Percentiles rank a stretch among this genome's conserved stretches.
These are phyloP conservation scores for Podospora fimiseda DNA, from an alignment of 495 filamentous ascomycete species.

Conservation along the genomic window DNA sequence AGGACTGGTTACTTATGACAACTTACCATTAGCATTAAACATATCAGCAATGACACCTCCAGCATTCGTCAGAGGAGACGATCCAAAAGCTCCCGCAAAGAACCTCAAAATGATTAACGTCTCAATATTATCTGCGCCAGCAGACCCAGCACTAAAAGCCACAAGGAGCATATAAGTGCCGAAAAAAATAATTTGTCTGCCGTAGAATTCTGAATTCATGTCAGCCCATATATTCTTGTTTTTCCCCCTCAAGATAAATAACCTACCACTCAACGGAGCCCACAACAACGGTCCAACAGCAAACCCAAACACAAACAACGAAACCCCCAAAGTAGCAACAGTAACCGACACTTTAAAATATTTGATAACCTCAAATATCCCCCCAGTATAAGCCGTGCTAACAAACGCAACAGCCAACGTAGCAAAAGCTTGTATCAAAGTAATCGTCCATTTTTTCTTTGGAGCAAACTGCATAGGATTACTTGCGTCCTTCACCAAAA, in stretches of 20 bases:
- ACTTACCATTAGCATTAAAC: slow-evolving; percentile 50
- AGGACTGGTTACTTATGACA: background rate
- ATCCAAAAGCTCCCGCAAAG: slow-evolving; percentile 73
- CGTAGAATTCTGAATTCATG: slow-evolving; percentile 65
- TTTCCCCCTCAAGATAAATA: too few relatives aligned
- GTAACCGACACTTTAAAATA: slow-evolving; percentile 56
- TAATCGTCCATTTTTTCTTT: slow-evolving; percentile 65
- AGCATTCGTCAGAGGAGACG: slow-evolving; percentile 64
- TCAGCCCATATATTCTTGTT: too few relatives aligned
- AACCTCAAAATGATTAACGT: slow-evolving; percentile 69
- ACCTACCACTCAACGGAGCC: slow-evolving; percentile 47
- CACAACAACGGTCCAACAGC: slow-evolving; percentile 61
- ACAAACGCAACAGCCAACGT: slow-evolving; percentile 71
- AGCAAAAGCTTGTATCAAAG: slow-evolving; percentile 55
- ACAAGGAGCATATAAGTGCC: slow-evolving; percentile 57
- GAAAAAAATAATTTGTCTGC: slow-evolving; percentile 64
- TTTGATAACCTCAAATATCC: slow-evolving; percentile 52
- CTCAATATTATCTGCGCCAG: slow-evolving; percentile 55
- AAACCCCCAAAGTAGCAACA: slow-evolving; percentile 60
- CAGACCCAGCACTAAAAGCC: slow-evolving; percentile 62
- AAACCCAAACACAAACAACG: slow-evolving; percentile 70
- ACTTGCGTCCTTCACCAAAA: slow-evolving; percentile 62
- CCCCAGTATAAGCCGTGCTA: slow-evolving; percentile 70
- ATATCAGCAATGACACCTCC: slow-evolving; percentile 73
- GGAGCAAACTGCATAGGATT: slow-evolving; percentile 63